Conservation (phyloP, 78 protist species). For the Mantamonas sphyraenae region DNA sequence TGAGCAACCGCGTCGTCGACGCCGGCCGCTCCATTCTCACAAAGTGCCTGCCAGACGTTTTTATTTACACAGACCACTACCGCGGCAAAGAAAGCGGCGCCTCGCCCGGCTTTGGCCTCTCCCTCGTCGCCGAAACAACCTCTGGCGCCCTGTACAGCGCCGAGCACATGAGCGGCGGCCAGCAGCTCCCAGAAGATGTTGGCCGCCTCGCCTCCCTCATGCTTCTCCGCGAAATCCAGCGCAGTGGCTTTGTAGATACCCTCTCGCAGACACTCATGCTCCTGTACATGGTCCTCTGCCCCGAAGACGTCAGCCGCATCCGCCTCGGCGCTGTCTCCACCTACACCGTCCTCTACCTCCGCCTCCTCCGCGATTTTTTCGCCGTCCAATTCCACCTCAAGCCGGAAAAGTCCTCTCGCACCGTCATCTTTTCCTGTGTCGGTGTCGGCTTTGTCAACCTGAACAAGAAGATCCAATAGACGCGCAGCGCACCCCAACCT, state of each 20-base stretch:
- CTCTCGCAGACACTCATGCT: constrained; percentile 65
- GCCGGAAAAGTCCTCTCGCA: background rate
- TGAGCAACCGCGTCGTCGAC: constrained; percentile 63
- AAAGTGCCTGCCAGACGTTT: constrained; percentile 80
- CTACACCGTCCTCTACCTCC: constrained; percentile 12
- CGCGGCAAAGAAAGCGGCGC: constrained; percentile 72
- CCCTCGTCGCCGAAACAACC: constrained; percentile 82
- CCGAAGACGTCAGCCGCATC: constrained; percentile 84
- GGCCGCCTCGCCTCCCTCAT: constrained; percentile 51
- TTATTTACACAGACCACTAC: constrained; percentile 81
- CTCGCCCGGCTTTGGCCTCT: constrained; percentile 76
- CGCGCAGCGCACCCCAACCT: background rate
- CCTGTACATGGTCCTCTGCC: constrained; percentile 71
- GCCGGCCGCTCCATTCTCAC: constrained; percentile 55
- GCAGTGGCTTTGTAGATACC: constrained; percentile 81
- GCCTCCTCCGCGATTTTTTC: constrained; percentile 18
- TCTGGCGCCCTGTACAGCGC: constrained; percentile 58
- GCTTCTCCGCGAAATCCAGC: constrained; percentile 49
- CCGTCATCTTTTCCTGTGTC: constrained; percentile 12
- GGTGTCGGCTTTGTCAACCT: constrained; percentile 10
- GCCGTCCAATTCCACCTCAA: constrained; percentile 35
- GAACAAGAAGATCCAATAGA: background rate
- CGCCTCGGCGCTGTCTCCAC: constrained; percentile 64
- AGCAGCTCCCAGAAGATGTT: constrained; percentile 68
- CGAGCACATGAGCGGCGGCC: constrained; percentile 47